Percentiles rank a stretch among this genome's conserved stretches.
Conservation (phyloP, 495 filamentous ascomycete genomes). For the Rhypophila decipiens region DNA sequence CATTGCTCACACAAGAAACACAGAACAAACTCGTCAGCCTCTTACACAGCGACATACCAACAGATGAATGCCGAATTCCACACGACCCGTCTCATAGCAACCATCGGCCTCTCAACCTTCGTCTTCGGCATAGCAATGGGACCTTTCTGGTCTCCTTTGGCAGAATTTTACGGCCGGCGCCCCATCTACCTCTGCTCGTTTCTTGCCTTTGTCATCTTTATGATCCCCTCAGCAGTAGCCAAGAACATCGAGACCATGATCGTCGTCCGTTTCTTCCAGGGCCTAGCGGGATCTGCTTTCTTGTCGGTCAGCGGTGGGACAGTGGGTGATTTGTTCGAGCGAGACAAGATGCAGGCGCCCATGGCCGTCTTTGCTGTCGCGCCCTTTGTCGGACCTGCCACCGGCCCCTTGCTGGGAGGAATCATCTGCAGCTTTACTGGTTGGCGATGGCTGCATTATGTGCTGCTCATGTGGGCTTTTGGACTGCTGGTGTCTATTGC, state of each 20-base stretch:
- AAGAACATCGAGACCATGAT: conserved; percentile 79
- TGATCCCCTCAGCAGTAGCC: conserved; percentile 85
- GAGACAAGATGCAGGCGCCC: conserved; percentile 61
- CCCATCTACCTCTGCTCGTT: conserved; percentile 80
- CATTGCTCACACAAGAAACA: neutral
- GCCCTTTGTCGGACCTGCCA: conserved; percentile 66
- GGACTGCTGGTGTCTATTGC: conserved; percentile 55
- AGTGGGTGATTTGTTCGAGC: conserved; percentile 80
- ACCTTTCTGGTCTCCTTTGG: conserved; percentile 57
- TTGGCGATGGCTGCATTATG: conserved; percentile 92
- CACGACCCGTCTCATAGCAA: conserved; percentile 62
- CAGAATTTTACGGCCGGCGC: conserved; percentile 82
- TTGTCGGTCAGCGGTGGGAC: conserved; percentile 86
- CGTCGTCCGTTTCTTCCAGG: conserved; percentile 75
- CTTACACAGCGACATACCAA: conserved; percentile 82
- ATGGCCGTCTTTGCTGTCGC: conserved; percentile 64
- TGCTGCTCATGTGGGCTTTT: conserved; percentile 72
- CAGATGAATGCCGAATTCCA: conserved; percentile 75
- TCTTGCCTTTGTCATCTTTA: conserved; percentile 71
- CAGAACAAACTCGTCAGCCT: conserved; percentile 81
- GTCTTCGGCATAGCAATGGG: conserved; percentile 71
- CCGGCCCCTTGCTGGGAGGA: conserved; percentile 53
- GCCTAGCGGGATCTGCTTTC: conserved; percentile 81
- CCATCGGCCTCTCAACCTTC: conserved; percentile 72
- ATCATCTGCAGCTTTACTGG: conserved; percentile 65